Evolutionary conservation across 2,329 filamentous ascomycete genomes (phyloP).

Genomic region (Fusarium verrucosum): DNA sequence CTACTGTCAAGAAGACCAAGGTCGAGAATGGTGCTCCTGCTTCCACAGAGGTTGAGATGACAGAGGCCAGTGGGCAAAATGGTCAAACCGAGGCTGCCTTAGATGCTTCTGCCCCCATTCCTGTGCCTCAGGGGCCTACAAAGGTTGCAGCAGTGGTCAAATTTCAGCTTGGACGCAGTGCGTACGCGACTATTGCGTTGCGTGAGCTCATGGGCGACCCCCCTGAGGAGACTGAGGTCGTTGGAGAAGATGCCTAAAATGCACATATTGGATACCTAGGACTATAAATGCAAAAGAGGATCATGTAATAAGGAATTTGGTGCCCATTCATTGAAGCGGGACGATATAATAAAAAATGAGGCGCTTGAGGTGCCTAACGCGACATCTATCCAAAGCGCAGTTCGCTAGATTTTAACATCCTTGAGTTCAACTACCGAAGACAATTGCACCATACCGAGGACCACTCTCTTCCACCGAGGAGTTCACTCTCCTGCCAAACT

Average conservation of each 20-base stretch:
- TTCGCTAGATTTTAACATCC: conserved; percentile 28
- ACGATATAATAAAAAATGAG: conserved; percentile 35
- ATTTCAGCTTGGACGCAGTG: conserved; percentile 79
- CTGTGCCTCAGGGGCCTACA: conserved; percentile 31
- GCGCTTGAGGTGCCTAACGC: conserved; percentile 25
- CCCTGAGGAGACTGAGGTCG: conserved; percentile 37
- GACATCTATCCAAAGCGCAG: conserved; percentile 9
- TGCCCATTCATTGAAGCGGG: conserved; percentile 39
- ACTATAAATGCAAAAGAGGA: neutral
- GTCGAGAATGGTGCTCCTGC: conserved; percentile 26
- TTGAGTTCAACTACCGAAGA: conserved; percentile 20
- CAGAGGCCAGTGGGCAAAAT: conserved; percentile 17
- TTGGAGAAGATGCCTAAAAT: neutral
- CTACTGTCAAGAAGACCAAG: conserved; percentile 42
- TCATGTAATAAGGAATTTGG: conserved; percentile 33
- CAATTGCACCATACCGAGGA: neutral
- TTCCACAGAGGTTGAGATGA: conserved; percentile 23
- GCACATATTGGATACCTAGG: neutral
- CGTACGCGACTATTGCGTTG: conserved; percentile 86
- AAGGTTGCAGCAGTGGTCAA: conserved; percentile 75
- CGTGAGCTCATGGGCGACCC: conserved; percentile 75
- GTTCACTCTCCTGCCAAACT: neutral
- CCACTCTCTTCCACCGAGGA: neutral
- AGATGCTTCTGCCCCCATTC: conserved; percentile 2
- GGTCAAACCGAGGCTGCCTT: conserved; percentile 7